Base-by-base conservation (phyloP, 2,329 filamentous ascomycete genomes). In the Mycosphaerella sp. region DNA sequence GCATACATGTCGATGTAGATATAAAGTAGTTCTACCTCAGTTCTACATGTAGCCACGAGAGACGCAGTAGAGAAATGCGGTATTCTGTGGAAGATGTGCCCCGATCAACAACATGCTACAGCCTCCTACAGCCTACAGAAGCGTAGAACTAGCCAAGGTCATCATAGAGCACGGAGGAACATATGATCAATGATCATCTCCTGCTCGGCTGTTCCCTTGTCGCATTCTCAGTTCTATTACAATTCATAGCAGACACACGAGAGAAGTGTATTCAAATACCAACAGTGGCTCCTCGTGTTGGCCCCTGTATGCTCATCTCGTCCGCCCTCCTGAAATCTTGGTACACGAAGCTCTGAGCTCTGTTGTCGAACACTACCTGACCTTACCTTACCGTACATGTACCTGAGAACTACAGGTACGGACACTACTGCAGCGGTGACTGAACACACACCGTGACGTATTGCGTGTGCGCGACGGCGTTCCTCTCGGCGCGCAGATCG, bases 401-500 rank as follows among this genome's bases (percentile, higher is more conserved):
- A n/a, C n/a, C n/a, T n/a, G n/a, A n/a, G n/a, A n/a, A n/a, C n/a
- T n/a, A n/a, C n/a, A n/a, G n/a, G n/a, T n/a, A n/a, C n/a, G n/a
- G n/a, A n/a, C n/a, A n/a, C n/a, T n/a, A n/a, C n/a, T n/a, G n/a
- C n/a, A n/a, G n/a, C n/a, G n/a, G n/a, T n/a, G n/a, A n/a, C n/a
- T 25, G 50, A 45, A 36, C 25, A 48, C 7, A 25, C 21, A 17
- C 32, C 27, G 36, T 41, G 45, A 48, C 45, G 45, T 48, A 47
- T 35, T 37, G 18, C 27, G 36, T 41, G 28, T 30, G 37, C 27
- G n/a, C 45, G 35, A 36, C 41, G 39, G 39, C 39, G 39, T 41
- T 41, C 41, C 44, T 32, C 39, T 47, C 44, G 17, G 44, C 16
- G 16, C n/a, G 36, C 44, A 32, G 45, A 48, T 48, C 45, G 45